Percentiles rank a stretch among this genome's conserved stretches.
phyloP scores from a whole-genome alignment of 805 yeast genomes.

The Starmerella bombicola region DNA sequence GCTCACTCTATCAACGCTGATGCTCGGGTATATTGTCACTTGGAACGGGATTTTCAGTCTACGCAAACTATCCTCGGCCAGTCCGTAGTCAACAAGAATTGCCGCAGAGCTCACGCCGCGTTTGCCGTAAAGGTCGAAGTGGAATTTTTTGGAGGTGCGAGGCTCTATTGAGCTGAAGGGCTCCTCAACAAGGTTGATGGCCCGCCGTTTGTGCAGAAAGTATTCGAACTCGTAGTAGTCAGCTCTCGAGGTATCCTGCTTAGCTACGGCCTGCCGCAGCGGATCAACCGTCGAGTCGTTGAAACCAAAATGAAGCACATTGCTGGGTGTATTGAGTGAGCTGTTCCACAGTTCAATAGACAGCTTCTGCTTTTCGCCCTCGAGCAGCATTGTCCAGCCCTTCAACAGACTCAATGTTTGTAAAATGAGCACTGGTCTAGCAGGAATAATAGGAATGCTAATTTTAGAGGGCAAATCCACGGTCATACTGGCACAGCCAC shows the following conservation, averaged over 20 bases:
- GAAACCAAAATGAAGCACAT: constrained; percentile 47
- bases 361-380: constrained; percentile 54
- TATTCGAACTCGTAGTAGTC: constrained; percentile 70
- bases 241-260: constrained; percentile 38
- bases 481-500: constrained; percentile 38
- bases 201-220: constrained; percentile 36
- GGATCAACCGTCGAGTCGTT: constrained; percentile 65
- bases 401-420: constrained; percentile 43
- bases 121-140: constrained; percentile 55
- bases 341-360: constrained; percentile 44
- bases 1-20: constrained; percentile 66
- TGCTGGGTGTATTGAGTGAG: constrained; percentile 40
- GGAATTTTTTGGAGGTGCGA: constrained; percentile 35
- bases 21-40: constrained; percentile 57
- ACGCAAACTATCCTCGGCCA: constrained; percentile 35
- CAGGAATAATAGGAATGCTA: constrained; percentile 28
- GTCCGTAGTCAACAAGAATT: constrained; percentile 48
- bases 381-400: constrained; percentile 62
- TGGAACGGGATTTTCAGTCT: constrained; percentile 55
- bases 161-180: constrained; percentile 24
- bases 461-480: constrained; percentile 25
- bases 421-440: constrained; percentile 52
- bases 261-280: constrained; percentile 40
- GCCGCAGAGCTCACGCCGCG: constrained; percentile 58
- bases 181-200: constrained; percentile 12